These are phyloP conservation scores for Penicillium canariense DNA, from an alignment of 495 filamentous ascomycete genomes.

Conservation along the genomic window DNA sequence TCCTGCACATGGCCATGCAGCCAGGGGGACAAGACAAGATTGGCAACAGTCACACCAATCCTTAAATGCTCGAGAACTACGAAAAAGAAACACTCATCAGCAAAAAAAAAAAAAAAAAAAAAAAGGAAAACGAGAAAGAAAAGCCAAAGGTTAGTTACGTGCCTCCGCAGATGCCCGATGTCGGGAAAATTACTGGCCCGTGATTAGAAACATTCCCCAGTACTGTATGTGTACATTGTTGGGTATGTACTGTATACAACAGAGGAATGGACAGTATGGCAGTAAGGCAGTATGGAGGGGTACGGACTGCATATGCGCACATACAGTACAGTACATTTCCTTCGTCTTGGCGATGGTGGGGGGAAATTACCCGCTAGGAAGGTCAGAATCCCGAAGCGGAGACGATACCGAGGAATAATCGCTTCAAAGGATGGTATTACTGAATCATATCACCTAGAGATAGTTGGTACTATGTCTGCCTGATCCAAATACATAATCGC, in stretches of 20 bases:
- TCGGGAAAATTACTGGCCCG: slow-evolving; percentile 14
- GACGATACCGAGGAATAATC: too few species aligned
- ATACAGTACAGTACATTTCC: too few species aligned
- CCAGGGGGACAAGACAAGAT: neutral
- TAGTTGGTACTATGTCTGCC: too few species aligned
- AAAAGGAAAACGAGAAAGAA: neutral
- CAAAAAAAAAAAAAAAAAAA: neutral
- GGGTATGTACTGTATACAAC: neutral
- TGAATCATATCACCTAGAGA: too few species aligned
- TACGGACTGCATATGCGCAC: too few species aligned
- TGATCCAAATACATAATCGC: neutral
- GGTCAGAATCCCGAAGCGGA: too few species aligned
- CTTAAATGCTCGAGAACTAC: neutral
- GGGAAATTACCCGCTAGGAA: too few species aligned
- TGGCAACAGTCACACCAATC: too few species aligned
- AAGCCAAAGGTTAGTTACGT: neutral
- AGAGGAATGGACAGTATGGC: too few species aligned
- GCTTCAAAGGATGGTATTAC: neutral
- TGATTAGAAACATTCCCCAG: neutral
- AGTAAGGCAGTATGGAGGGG: too few species aligned
- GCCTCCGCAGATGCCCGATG: slow-evolving; percentile 14
- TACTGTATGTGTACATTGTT: neutral
- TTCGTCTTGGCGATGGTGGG: too few species aligned
- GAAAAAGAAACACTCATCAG: neutral
- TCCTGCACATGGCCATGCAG: slow-evolving; percentile 11